Evolutionary conservation across 331 rosid species (phyloP).

Genomic region (Quercus lobata): DNA sequence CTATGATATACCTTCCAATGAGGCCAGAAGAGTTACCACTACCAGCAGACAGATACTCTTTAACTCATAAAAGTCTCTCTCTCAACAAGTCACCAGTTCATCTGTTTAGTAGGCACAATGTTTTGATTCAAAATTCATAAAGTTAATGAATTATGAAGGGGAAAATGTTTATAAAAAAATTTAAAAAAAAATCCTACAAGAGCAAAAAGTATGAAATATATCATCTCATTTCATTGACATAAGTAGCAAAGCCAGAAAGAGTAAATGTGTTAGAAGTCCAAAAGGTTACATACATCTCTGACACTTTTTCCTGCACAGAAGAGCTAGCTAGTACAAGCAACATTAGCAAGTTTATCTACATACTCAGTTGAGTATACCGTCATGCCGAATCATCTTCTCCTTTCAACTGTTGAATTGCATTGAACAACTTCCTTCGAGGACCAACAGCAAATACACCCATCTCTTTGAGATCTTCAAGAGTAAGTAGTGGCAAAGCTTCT

Average conservation of each 20-base stretch:
- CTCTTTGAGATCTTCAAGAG: slow-evolving; percentile 41
- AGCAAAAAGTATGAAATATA: background rate
- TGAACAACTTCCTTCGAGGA: slow-evolving; percentile 30
- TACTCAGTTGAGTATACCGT: slow-evolving; percentile 1
- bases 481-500: slow-evolving; percentile 36
- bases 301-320: slow-evolving; percentile 16
- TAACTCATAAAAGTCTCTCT: background rate
- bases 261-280: slow-evolving; percentile 17
- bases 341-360: background rate
- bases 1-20: background rate
- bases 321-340: background rate
- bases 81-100: background rate
- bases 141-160: background rate
- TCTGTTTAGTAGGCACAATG: background rate
- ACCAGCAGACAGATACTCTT: background rate
- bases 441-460: slow-evolving; percentile 34
- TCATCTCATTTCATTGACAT: background rate
- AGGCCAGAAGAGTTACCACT: slow-evolving; percentile 3
- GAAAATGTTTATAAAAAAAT: background rate
- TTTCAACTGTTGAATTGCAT: slow-evolving; percentile 31
- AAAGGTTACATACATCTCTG: slow-evolving; percentile 9
- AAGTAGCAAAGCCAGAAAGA: background rate
- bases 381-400: slow-evolving; percentile 13
- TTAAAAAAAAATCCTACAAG: background rate
- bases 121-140: background rate